A percentile compares a stretch with the other conserved stretches of the same genome.
These are phyloP conservation scores for Blastobotrys mokoenaii DNA, from an alignment of 805 yeast genomes.

Conservation along the genomic window DNA sequence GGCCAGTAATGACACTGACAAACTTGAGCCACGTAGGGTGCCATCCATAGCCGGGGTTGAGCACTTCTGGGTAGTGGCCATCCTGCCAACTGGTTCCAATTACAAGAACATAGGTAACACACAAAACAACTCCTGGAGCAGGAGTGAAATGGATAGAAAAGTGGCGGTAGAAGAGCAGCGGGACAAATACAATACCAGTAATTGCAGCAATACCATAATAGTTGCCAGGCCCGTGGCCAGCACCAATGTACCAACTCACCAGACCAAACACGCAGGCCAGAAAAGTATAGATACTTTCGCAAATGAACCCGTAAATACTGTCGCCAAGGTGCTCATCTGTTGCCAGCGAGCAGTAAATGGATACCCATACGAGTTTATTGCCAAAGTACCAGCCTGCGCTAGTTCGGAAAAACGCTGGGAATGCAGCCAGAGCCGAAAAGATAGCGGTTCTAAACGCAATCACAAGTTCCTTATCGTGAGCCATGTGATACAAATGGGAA, in stretches of 20 bases:
- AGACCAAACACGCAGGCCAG: slow-evolving; percentile 26
- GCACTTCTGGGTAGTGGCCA: slow-evolving; percentile 15
- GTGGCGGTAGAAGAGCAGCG: slow-evolving; percentile 25
- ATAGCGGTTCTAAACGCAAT: slow-evolving; percentile 22
- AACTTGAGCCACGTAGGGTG: slow-evolving; percentile 29
- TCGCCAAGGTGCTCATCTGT: slow-evolving; percentile 24
- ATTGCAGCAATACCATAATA: slow-evolving; percentile 28
- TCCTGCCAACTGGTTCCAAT: slow-evolving; percentile 28
- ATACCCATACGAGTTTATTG: slow-evolving; percentile 25
- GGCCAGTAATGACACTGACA: slow-evolving; percentile 26
- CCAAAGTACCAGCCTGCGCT: slow-evolving; percentile 21
- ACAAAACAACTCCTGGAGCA: slow-evolving; percentile 24
- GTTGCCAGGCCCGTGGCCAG: slow-evolving; percentile 28
- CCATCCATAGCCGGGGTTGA: slow-evolving; percentile 23
- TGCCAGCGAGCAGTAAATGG: slow-evolving; percentile 26
- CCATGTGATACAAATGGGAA: slow-evolving; percentile 1
- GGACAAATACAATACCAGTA: slow-evolving; percentile 20
- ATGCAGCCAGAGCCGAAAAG: slow-evolving; percentile 16
- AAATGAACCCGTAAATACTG: slow-evolving; percentile 22
- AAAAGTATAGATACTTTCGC: slow-evolving; percentile 23
- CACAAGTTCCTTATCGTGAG: slow-evolving; percentile 11
- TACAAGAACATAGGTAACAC: slow-evolving; percentile 24
- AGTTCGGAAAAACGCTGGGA: slow-evolving; percentile 22
- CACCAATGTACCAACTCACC: slow-evolving; percentile 29
- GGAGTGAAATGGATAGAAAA: slow-evolving; percentile 24